phyloP scores from a whole-genome alignment of 2,329 filamentous ascomycete species.

The Lecanoromycetidae sp. region DNA sequence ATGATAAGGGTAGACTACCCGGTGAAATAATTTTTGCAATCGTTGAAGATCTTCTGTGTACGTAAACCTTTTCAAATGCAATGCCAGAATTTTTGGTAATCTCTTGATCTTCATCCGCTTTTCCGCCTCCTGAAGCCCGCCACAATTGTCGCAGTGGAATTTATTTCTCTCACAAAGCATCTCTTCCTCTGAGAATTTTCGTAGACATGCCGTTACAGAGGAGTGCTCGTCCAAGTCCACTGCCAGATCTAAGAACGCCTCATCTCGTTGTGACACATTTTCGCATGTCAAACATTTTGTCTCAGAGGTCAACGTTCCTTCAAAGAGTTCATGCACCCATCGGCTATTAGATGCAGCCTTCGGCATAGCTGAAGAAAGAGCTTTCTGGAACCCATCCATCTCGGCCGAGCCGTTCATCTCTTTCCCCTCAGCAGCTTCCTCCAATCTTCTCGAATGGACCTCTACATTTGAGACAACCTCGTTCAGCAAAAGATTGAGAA shows the following conservation, averaged over 20 bases:
- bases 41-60: constrained; percentile 92
- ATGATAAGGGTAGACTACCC: constrained; percentile 94
- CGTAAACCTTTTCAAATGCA: constrained; percentile 95
- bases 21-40: constrained; percentile 90
- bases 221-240: constrained; percentile 93
- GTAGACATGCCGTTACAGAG: constrained; percentile 86
- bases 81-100: constrained; percentile 75
- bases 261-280: constrained; percentile 85
- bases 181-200: constrained; percentile 94
- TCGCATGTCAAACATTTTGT: constrained; percentile 95
- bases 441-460: constrained; percentile 59
- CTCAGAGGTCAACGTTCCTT: constrained; percentile 87
- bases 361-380: constrained; percentile 34
- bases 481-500: constrained; percentile 88
- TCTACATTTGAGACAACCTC: constrained; percentile 92
- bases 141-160: constrained; percentile 96
- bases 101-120: constrained; percentile 99
- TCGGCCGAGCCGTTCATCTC: constrained; percentile 27
- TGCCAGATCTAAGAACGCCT: constrained; percentile 89
- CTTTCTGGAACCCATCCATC: constrained; percentile 37
- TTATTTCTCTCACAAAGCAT: constrained; percentile 98
- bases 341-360: constrained; percentile 54
- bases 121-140: constrained; percentile 90
- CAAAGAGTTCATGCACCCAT: constrained; percentile 96
- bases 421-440: constrained; percentile 35